These are phyloP conservation scores for Daldinia sp. DNA, from an alignment of 2,329 filamentous ascomycete species.

Conservation along the genomic window DNA sequence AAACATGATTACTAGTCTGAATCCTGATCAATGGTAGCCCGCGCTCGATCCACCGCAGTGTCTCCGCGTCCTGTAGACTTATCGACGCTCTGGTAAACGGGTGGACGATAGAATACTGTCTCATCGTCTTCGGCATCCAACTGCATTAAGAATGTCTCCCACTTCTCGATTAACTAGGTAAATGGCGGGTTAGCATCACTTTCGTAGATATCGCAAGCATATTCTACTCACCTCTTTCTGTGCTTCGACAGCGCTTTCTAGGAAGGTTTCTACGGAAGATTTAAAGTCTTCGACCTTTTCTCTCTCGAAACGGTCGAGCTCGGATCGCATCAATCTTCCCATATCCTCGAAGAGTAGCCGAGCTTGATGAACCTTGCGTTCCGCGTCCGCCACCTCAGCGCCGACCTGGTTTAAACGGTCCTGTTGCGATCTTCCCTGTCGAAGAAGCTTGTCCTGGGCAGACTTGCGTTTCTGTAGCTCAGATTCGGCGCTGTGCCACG, in stretches of 20 bases:
- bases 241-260: constrained; percentile 96
- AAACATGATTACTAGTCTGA: constrained; percentile 57
- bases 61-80: constrained; percentile 59
- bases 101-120: constrained; percentile 70
- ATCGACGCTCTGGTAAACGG: constrained; percentile 60
- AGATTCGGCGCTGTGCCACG: constrained; percentile 90
- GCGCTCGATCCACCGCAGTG: constrained; percentile 67
- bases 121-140: constrained; percentile 93
- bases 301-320: constrained; percentile 91
- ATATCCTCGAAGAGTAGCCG: constrained; percentile 95
- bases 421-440: constrained; percentile 94
- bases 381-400: constrained; percentile 93
- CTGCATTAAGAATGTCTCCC: constrained; percentile 98
- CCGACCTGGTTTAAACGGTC: constrained; percentile 91
- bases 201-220: neutral
- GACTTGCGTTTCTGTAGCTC: constrained; percentile 90
- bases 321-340: constrained; percentile 88
- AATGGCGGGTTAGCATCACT: constrained; percentile 39
- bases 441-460: constrained; percentile 91
- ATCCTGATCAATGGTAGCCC: constrained; percentile 67
- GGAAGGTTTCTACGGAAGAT: constrained; percentile 94
- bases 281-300: constrained; percentile 99
- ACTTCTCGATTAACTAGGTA: constrained; percentile 77
- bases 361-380: constrained; percentile 90
- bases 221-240: constrained; percentile 85